phyloP scores from a whole-genome alignment of 1,284 basidiomycete species.

The Pterula multifida region DNA sequence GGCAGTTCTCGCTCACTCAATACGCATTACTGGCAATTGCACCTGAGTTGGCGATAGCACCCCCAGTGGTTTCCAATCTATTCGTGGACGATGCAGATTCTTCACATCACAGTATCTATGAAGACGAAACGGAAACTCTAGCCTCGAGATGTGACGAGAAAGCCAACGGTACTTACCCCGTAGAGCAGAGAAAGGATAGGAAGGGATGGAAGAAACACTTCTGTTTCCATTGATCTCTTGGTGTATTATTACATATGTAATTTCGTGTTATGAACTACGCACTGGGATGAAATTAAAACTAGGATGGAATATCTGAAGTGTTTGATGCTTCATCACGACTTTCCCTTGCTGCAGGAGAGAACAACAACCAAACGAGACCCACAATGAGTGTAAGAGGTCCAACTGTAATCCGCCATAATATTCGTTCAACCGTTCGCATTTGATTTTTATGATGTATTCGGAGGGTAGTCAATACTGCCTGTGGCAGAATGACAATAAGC shows the following conservation, averaged over 20 bases:
- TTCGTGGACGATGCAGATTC: background rate
- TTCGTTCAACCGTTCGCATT: background rate
- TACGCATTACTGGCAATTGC: conserved; percentile 23
- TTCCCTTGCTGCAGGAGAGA: background rate
- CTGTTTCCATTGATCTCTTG: no score
- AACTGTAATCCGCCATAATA: background rate
- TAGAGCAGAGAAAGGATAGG: background rate
- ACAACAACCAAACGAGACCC: background rate
- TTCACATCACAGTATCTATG: background rate
- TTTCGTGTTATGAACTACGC: no score
- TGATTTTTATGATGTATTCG: background rate
- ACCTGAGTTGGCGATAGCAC: conserved; percentile 8
- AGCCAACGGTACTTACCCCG: no score
- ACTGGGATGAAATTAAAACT: no score
- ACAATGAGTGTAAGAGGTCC: background rate
- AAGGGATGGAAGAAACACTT: background rate
- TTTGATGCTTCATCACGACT: background rate
- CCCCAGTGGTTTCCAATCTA: background rate
- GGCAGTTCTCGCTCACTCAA: conserved; percentile 23
- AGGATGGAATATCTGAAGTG: no score
- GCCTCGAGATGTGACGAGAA: background rate
- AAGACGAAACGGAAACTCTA: background rate
- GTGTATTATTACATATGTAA: no score
- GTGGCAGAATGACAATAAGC: background rate
- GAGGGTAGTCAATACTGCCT: background rate